Percentiles rank a stretch among this genome's conserved stretches.
Conservation (phyloP, 805 yeast genomes). For the Starmerella vaccinii region DNA sequence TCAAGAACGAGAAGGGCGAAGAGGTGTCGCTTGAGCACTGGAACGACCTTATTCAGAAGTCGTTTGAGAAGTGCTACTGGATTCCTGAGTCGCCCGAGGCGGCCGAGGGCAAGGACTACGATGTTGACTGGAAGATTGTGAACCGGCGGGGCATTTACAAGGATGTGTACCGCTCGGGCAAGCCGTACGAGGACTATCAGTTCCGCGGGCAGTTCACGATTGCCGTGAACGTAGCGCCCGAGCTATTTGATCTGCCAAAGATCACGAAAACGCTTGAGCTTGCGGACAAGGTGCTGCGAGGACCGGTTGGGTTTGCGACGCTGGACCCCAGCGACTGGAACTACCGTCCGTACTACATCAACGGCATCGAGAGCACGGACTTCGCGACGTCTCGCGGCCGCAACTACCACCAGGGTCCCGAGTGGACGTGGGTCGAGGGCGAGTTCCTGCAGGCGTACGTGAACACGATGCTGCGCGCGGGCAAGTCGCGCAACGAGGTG, state of each 20-base stretch:
- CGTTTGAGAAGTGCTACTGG: slow-evolving; percentile 72
- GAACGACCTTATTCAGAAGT: slow-evolving; percentile 57
- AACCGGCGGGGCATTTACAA: slow-evolving; percentile 92
- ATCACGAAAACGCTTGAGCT: slow-evolving; percentile 56
- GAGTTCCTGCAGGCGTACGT: slow-evolving; percentile 71
- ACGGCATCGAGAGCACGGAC: slow-evolving; percentile 69
- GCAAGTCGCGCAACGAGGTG: slow-evolving; percentile 32
- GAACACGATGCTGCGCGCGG: slow-evolving; percentile 40
- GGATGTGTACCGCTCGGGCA: slow-evolving; percentile 70
- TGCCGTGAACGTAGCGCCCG: slow-evolving; percentile 93
- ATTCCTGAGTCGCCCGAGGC: slow-evolving; percentile 56
- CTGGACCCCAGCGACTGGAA: slow-evolving; percentile 87
- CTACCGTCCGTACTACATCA: slow-evolving; percentile 80
- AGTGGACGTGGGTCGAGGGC: slow-evolving; percentile 93
- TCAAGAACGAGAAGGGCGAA: slow-evolving; percentile 49
- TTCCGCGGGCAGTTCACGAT: slow-evolving; percentile 84
- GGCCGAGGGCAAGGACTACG: slow-evolving; percentile 42
- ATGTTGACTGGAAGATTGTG: slow-evolving; percentile 52
- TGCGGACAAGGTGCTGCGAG: slow-evolving; percentile 69
- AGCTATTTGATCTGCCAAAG: slow-evolving; percentile 53
- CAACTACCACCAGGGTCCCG: slow-evolving; percentile 97
- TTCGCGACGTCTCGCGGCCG: slow-evolving; percentile 92
- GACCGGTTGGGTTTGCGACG: slow-evolving; percentile 86
- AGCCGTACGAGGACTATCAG: slow-evolving; percentile 89
- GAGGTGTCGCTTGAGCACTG: slow-evolving; percentile 52